phyloP scores from a whole-genome alignment of 2,329 filamentous ascomycete species.

The Elsinoe ampelina region DNA sequence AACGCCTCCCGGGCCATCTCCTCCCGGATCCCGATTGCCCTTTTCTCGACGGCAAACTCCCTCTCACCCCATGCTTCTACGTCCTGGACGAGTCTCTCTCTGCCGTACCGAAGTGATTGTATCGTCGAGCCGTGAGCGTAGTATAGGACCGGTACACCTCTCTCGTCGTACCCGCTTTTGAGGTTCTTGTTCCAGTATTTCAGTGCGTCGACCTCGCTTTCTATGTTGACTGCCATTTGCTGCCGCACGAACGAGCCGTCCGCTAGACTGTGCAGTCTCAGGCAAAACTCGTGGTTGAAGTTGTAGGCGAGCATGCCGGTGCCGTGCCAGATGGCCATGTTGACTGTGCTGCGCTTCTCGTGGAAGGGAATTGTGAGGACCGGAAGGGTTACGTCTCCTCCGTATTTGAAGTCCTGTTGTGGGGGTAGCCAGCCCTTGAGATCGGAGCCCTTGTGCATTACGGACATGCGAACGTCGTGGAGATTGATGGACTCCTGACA shows the following conservation, averaged over 20 bases:
- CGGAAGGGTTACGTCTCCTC: neutral
- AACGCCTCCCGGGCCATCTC: no score
- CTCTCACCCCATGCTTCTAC: neutral
- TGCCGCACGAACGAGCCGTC: neutral
- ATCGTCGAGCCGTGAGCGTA: neutral
- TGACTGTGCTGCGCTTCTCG: neutral
- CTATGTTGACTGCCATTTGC: neutral
- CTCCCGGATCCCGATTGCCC: no score
- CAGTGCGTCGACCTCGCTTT: no score
- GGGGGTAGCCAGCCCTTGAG: neutral
- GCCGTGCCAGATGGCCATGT: neutral
- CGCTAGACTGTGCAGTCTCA: neutral
- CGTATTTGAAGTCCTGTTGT: neutral
- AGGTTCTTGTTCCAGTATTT: conserved; percentile 1
- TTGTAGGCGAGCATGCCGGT: neutral
- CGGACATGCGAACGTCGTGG: conserved; percentile 15
- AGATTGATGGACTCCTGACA: conserved; percentile 7
- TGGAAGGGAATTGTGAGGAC: neutral
- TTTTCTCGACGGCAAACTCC: no score
- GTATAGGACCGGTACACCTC: neutral
- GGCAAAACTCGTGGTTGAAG: neutral
- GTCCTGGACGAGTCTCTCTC: neutral
- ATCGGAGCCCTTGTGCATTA: neutral
- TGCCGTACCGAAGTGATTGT: neutral
- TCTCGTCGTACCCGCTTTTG: neutral